Base-by-base conservation (phyloP, 495 filamentous ascomycete genomes). In the Filosporella fistucella region DNA sequence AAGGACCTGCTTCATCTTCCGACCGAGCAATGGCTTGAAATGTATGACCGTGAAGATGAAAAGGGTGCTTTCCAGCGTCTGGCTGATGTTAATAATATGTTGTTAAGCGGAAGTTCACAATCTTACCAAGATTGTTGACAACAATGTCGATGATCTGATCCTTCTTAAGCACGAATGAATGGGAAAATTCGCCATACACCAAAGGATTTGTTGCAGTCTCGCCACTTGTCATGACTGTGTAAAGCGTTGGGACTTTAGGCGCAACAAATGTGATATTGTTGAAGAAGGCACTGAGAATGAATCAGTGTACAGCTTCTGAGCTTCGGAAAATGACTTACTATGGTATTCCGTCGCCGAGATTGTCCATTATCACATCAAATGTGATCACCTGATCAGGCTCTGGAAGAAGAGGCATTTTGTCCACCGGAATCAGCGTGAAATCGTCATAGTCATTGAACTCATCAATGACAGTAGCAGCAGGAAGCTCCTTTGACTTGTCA, bases 41-140 rank as follows among this genome's bases (percentile, higher is more conserved):
- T 47, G 76, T 66, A 65, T 93, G 89, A 12, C 89, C 89, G 73
- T 95, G 89, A 2, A 94, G 69, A 69, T 95, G 88, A 75, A 93
- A 93, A 0, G 89, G 89, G 61, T 95, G 89, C 32, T 58, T 58
- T 13, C 56, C 56, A 30, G 38, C 9, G 28, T 58, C 56, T 55
- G 59, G 61, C 37, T n/a, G 16, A 8, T 47, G 29, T 59, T 28
- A 59, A 48, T 25, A 45, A 25, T 32, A 29, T 33, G 9, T 14
- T 35, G 21, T 3, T 25, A 32, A 4, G 18, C 17, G 8, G 20
- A 13, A 18, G 28, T 3, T 18, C 10, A 14, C 10, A 39, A 30
- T 38, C 52, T 16, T 34, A 65, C 67, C 56, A 60, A 65, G 57
- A 60, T 93, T 95, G 76, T 93, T 93, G 7, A 95, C 58, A 18